These are phyloP conservation scores for Infundibulicybe gibba DNA, from an alignment of 768 basidiomycete species.

Conservation along the genomic window DNA sequence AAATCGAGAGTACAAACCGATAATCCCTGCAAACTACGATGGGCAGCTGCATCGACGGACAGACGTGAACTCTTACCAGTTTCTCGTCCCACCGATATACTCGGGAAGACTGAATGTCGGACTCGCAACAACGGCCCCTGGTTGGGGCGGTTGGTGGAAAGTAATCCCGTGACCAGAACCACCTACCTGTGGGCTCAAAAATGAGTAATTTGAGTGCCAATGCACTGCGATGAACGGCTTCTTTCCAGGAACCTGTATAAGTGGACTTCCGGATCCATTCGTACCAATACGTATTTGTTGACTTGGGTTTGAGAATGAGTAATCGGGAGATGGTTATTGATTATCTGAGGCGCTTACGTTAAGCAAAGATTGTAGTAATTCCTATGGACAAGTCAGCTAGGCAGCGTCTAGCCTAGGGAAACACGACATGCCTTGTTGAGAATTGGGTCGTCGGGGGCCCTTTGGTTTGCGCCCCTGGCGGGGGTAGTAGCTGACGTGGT, in stretches of 20 bases:
- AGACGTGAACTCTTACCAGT: constrained; percentile 49
- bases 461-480: constrained; percentile 36
- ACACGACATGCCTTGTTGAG: constrained; percentile 49
- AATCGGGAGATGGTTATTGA: background rate
- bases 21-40: constrained; percentile 49
- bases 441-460: constrained; percentile 60
- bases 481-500: constrained; percentile 19
- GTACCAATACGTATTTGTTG: constrained; percentile 83
- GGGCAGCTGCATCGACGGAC: background rate
- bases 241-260: constrained; percentile 94
- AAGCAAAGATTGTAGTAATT: constrained; percentile 55
- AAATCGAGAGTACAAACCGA: constrained; percentile 33
- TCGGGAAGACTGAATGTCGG: constrained; percentile 95
- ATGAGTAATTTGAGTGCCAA: constrained; percentile 92
- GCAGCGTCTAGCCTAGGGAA: no score
- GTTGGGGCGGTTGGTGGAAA: background rate
- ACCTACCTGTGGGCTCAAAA: constrained; percentile 80
- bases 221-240: constrained; percentile 89
- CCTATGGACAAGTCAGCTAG: constrained; percentile 24
- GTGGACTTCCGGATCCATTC: constrained; percentile 87
- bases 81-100: constrained; percentile 84
- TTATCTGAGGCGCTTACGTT: constrained; percentile 32
- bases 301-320: constrained; percentile 22
- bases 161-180: background rate
- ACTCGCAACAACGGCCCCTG: constrained; percentile 89